A percentile compares a stretch with the other conserved stretches of the same genome.
These are phyloP conservation scores for Herpotrichia juniperi DNA, from an alignment of 2,329 filamentous ascomycete genomes.

Conservation along the genomic window DNA sequence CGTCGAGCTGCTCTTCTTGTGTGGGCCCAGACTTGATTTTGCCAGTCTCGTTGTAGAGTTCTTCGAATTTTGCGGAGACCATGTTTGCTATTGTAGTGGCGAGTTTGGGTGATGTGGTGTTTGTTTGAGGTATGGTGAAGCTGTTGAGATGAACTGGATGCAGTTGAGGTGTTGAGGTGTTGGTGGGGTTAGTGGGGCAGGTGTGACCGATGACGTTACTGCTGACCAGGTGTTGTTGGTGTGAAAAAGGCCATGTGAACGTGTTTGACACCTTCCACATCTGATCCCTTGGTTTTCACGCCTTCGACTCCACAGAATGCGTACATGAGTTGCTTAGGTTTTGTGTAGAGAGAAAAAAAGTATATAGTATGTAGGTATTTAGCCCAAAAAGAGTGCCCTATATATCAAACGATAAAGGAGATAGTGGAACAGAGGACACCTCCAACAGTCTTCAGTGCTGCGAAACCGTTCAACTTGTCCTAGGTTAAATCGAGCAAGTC, in stretches of 20 bases:
- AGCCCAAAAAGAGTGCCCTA: too few species aligned
- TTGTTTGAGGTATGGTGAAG: not conserved
- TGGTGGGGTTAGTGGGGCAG: not conserved
- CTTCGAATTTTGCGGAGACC: constrained; percentile 1
- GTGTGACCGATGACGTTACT: not conserved
- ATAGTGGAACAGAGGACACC: not conserved
- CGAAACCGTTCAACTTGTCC: not conserved
- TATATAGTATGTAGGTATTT: too few species aligned
- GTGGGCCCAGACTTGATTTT: constrained; percentile 5
- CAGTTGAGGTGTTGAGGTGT: not conserved
- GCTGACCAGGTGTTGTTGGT: not conserved
- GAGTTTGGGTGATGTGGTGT: not conserved
- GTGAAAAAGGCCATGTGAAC: too few species aligned
- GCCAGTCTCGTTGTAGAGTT: constrained; percentile 4
- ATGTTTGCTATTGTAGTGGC: not conserved
- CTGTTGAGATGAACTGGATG: not conserved
- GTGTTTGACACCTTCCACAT: too few species aligned
- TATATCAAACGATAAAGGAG: not conserved
- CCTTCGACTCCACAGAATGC: too few species aligned
- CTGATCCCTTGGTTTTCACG: too few species aligned
- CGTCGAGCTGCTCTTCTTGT: constrained; percentile 54
- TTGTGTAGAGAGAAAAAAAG: too few species aligned
- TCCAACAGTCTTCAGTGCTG: not conserved
- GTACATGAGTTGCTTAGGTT: too few species aligned
- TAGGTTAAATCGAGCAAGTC: not conserved